Evolutionary conservation across 257 asterid genomes (phyloP), one percentile per base, ranked within the genome.

Genomic region (Petrea volubilis): DNA sequence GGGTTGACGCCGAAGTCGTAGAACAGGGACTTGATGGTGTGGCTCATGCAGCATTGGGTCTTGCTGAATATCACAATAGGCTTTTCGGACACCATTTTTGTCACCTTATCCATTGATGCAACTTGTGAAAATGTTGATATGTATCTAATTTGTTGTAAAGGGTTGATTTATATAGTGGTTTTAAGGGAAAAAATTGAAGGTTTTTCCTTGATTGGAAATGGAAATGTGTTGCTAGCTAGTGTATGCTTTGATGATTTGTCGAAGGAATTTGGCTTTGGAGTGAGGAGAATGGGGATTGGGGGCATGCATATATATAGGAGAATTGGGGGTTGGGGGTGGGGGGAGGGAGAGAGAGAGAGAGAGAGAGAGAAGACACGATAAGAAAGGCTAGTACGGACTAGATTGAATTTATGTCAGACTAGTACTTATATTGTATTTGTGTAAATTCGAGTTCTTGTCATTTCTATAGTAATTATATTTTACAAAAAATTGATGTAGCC

Each of bases 21-120:
- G 9, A 92, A 79, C 70, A 92, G 91, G 27, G 96, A 71, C 74
- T 80, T 84, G 38, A 89, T 82, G 8, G 86, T 83, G 86, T 87
- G 84, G 73, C 95, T 81, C 61, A 92, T 92, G 82, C 93, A 81
- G 15, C 96, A 89, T 25, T 72, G 70, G 44, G 78, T 87, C 87
- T 82, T 80, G 90, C 96, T 89, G 66, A 91, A 92, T 74, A 92
- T 78, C 76, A 92, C 97, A 53, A 92, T 74, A 0, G 97, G 96
- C 75, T 84, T 81, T 27, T 92, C 89, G 0, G 86, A 73, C 65
- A 87, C 96, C 83, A 92, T 83, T 76, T 78, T 80, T 78, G 62
- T 81, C 36, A 92, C 76, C 53, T 60, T 82, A 57, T 91, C 97
- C 97, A 91, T 91, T 77, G 72, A 6, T 47, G 64, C 36, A 50